These are phyloP conservation scores for Xylaria sp. DNA, from an alignment of 2,329 filamentous ascomycete species.

Conservation along the genomic window DNA sequence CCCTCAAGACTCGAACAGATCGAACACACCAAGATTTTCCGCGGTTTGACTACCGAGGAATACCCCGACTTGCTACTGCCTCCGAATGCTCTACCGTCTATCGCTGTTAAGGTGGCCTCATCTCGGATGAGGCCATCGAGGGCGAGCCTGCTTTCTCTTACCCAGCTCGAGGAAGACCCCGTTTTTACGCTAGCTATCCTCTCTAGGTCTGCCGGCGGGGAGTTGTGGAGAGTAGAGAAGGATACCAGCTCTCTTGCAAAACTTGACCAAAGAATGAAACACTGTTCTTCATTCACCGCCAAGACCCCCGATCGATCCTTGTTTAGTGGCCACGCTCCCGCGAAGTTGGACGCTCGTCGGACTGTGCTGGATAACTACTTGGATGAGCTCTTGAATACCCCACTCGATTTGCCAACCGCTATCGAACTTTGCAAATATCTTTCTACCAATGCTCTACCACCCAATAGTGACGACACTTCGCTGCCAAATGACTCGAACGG, in stretches of 20 bases:
- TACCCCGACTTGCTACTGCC: conserved; percentile 85
- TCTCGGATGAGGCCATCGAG: conserved; percentile 93
- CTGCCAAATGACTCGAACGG: conserved; percentile 45
- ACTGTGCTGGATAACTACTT: conserved; percentile 83
- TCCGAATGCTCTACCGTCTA: conserved; percentile 85
- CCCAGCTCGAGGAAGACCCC: conserved; percentile 84
- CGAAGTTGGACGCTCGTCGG: conserved; percentile 87
- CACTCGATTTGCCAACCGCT: conserved; percentile 77
- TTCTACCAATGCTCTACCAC: conserved; percentile 68
- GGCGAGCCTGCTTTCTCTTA: conserved; percentile 80
- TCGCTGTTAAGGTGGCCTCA: conserved; percentile 86
- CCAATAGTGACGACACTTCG: conserved; percentile 63
- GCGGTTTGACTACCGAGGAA: conserved; percentile 81
- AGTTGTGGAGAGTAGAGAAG: conserved; percentile 95
- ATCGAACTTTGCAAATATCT: conserved; percentile 86
- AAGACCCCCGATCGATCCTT: conserved; percentile 83
- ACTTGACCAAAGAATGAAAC: conserved; percentile 81
- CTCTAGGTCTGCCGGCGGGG: conserved; percentile 73
- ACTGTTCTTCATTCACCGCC: conserved; percentile 72
- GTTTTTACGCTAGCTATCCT: conserved; percentile 91
- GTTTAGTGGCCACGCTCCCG: conserved; percentile 91
- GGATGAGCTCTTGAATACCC: conserved; percentile 81
- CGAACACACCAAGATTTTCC: conserved; percentile 66
- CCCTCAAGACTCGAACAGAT: conserved; percentile 32
- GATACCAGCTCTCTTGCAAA: conserved; percentile 80